Percentiles rank a stretch among this genome's conserved stretches.
phyloP scores from a whole-genome alignment of 106 monocot genomes.

The Iris macrosiphon region DNA sequence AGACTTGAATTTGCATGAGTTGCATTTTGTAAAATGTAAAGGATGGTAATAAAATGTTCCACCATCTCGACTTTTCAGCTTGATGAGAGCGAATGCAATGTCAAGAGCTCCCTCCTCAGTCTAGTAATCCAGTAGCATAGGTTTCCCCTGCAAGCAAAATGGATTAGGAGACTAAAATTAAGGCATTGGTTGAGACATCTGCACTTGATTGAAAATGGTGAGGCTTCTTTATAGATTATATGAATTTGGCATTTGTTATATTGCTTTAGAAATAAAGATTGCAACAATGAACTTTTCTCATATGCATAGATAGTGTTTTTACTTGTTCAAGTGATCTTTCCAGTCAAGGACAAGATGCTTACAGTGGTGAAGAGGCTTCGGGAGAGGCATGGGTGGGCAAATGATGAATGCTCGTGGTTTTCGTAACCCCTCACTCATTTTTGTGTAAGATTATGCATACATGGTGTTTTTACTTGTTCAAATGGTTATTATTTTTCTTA shows the following conservation, averaged over 20 bases:
- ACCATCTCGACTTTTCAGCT: slow-evolving; percentile 49
- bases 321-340: slow-evolving; percentile 9
- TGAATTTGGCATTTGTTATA: background rate
- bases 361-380: slow-evolving; percentile 81
- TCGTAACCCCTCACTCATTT: slow-evolving; percentile 62
- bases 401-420: slow-evolving; percentile 78
- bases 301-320: background rate
- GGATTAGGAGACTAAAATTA: slow-evolving; percentile 92
- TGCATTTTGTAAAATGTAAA: too few species aligned
- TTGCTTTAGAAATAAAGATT: background rate
- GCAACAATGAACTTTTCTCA: too few species aligned
- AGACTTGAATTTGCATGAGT: too few species aligned
- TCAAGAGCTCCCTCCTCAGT: slow-evolving; percentile 52
- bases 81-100: slow-evolving; percentile 97
- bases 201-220: slow-evolving; percentile 89
- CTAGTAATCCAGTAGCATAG: slow-evolving; percentile 33
- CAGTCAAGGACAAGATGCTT: slow-evolving; percentile 65
- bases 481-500: too few species aligned
- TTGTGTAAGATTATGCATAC: too few species aligned
- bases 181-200: slow-evolving; percentile 83
- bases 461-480: too few species aligned
- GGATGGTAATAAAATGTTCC: background rate
- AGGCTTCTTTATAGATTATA: slow-evolving; percentile 5
- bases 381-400: slow-evolving; percentile 86
- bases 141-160: slow-evolving; percentile 35